Evolutionary conservation across 768 basidiomycete species (phyloP), one percentile per base, ranked within the genome.

Genomic region (Auriculariales sp.): DNA sequence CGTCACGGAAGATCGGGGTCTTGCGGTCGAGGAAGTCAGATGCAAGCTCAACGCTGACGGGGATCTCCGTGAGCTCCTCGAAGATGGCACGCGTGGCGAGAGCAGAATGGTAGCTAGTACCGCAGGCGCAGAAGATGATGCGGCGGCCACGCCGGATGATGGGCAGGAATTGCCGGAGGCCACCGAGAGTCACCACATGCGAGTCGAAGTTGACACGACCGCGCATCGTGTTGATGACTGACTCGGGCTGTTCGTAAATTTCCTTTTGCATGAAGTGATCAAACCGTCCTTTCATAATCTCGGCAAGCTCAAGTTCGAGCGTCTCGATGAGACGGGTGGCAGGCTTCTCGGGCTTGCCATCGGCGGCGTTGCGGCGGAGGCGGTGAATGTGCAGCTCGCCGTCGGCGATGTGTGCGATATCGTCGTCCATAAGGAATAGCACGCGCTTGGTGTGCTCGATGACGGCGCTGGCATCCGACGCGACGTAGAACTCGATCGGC

Each of bases 241-340:
- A 94, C 62, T 99, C 95, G 47, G 95, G 94, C 65, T 98, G 94
- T 63, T 97, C 89, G 72, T 91, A 97, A 58, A 97, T 97, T 67
- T 99, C 95, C 72, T 99, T 99, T 66, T 98, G 94, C 95, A 99
- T 99, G 71, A 99, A 99, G 63, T 94, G 93, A 62, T 90, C 90
- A 64, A 98, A 99, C 67, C 92, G 90, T 62, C 95, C 95, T 76
- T 99, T 99, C 95, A 98, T 98, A 71, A 99, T 98, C 57, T 94
- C 95, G n/a, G 94, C 94, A 42, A 99, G 79, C 68, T 99, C 95
- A 56, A 99, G 81, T 68, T 98, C 95, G 57, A 99, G 80, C 4
- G 92, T 95, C 71, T 98, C 95, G 66, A 99, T 98, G 56, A 79
- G 90, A 56, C 95, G 87, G 29, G 91, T 94, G 24, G 87, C 62